Base-by-base conservation (phyloP, 1,284 basidiomycete genomes). In the Ganoderma lingzhi region DNA sequence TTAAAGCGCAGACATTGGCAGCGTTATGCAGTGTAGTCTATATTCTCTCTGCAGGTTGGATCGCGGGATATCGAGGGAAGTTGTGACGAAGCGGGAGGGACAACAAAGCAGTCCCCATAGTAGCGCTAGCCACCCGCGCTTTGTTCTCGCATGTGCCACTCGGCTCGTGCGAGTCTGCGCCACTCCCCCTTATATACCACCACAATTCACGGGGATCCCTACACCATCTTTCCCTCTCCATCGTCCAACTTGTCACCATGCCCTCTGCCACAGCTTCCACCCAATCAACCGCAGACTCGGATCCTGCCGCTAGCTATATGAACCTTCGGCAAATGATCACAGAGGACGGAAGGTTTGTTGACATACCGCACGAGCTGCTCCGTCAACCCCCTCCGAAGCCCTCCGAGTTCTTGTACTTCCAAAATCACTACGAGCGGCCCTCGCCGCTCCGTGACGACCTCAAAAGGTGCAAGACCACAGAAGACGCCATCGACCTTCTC, bases 371-470 rank as follows among this genome's bases (percentile, higher is more conserved):
- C 8, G 60, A 59, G n/a, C 42, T 71, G 41, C 70, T 73, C 64
- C 37, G 30, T 41, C 42, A 62, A 9, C 68, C 70, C 2, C 37
- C 70, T 17, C 70, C 66, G 1, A 69, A 66, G 17, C 72, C 70
- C 14, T 12, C n/a, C 59, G 63, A 73, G 23, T 68, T 71, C 59
- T 51, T 73, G 3, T 62, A 73, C 66, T 70, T 73, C 62, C 68
- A 71, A 61, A 70, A 70, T 60, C 51, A 71, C 68, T 71, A 65
- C 51, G 41, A 42, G 15, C 45, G 32, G 2, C 37, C 53, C 8
- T 53, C 60, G 15, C 51, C 62, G 6, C 30, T 48, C 17, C 53
- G 64, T 30, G 10, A 62, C n/a, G 62, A 68, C 51, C 59, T 73
- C 32, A 35, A 63, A 9, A 19, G 60, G 23, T 71, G 70, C 68